Conservation (phyloP, 805 yeast species). For the Candida xiaguanensis region DNA sequence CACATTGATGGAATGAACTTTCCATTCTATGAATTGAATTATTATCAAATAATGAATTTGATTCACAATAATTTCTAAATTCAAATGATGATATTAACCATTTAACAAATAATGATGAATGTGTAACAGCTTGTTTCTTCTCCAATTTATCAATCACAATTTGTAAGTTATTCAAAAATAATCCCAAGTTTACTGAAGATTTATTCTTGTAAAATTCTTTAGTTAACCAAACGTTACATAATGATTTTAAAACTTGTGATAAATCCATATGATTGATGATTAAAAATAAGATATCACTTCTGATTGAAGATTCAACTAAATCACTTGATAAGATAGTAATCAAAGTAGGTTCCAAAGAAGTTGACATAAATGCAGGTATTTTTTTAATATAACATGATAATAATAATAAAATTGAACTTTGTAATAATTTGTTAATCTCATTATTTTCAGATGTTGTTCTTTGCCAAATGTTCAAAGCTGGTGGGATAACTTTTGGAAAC, state of each 20-base stretch:
- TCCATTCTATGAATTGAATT: conserved; percentile 82
- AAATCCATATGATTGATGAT: conserved; percentile 66
- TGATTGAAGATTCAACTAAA: conserved; percentile 55
- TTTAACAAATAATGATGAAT: conserved; percentile 62
- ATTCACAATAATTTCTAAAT: conserved; percentile 47
- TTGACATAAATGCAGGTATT: conserved; percentile 79
- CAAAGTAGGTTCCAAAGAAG: conserved; percentile 63
- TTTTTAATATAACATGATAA: conserved; percentile 73
- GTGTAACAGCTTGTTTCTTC: conserved; percentile 71
- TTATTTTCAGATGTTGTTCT: conserved; percentile 29
- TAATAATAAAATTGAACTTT: conserved; percentile 67
- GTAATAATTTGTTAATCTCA: conserved; percentile 41
- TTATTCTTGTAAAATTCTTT: conserved; percentile 31
- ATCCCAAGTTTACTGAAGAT: conserved; percentile 47
- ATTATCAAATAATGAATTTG: conserved; percentile 45
- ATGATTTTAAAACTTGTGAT: conserved; percentile 55
- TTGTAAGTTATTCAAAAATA: conserved; percentile 67
- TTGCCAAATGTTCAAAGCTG: conserved; percentile 60
- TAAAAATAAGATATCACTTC: conserved; percentile 58
- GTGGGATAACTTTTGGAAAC: conserved; percentile 82
- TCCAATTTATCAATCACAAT: conserved; percentile 61
- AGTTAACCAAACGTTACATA: conserved; percentile 59
- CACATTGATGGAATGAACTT: conserved; percentile 67
- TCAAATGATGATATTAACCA: conserved; percentile 71
- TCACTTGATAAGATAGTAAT: conserved; percentile 54